Evolutionary conservation across 2,329 filamentous ascomycete genomes (phyloP).

Genomic region (Coniochaeta sp.): DNA sequence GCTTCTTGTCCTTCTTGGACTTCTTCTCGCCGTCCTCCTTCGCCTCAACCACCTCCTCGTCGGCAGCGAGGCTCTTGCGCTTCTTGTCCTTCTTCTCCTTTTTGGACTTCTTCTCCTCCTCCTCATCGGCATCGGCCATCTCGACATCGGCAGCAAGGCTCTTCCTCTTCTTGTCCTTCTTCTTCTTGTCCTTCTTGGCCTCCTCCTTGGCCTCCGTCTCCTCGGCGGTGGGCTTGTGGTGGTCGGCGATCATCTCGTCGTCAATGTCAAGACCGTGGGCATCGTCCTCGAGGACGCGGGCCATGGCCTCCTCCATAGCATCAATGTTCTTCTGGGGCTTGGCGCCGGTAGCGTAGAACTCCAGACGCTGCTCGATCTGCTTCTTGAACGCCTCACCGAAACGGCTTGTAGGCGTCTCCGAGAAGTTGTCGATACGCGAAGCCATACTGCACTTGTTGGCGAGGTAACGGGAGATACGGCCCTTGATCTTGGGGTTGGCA

Average conservation of each 20-base stretch:
- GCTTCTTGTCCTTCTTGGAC: slow-evolving; percentile 40
- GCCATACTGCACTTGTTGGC: slow-evolving; percentile 99
- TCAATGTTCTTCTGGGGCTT: slow-evolving; percentile 90
- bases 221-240: slow-evolving; percentile 30
- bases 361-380: slow-evolving; percentile 92
- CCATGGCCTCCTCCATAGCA: slow-evolving; percentile 86
- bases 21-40: slow-evolving; percentile 39
- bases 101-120: slow-evolving; percentile 45
- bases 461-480: slow-evolving; percentile 91
- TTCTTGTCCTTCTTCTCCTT: slow-evolving; percentile 53
- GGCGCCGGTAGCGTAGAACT: slow-evolving; percentile 88
- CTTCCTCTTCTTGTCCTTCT: slow-evolving; percentile 47
- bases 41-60: slow-evolving; percentile 37
- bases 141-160: slow-evolving; percentile 40
- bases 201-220: slow-evolving; percentile 51
- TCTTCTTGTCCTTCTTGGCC: slow-evolving; percentile 40
- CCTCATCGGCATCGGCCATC: slow-evolving; percentile 29
- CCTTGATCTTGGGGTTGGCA: slow-evolving; percentile 90
- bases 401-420: slow-evolving; percentile 80
- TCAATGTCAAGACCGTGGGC: slow-evolving; percentile 61
- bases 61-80: slow-evolving; percentile 33
- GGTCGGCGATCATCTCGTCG: slow-evolving; percentile 41
- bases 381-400: slow-evolving; percentile 86
- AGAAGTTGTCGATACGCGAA: slow-evolving; percentile 96
- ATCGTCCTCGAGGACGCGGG: slow-evolving; percentile 63